A percentile compares a stretch with the other conserved stretches of the same genome.
These are phyloP conservation scores for Sinapis alba DNA, from an alignment of 441 rosid genomes.

Conservation along the genomic window DNA sequence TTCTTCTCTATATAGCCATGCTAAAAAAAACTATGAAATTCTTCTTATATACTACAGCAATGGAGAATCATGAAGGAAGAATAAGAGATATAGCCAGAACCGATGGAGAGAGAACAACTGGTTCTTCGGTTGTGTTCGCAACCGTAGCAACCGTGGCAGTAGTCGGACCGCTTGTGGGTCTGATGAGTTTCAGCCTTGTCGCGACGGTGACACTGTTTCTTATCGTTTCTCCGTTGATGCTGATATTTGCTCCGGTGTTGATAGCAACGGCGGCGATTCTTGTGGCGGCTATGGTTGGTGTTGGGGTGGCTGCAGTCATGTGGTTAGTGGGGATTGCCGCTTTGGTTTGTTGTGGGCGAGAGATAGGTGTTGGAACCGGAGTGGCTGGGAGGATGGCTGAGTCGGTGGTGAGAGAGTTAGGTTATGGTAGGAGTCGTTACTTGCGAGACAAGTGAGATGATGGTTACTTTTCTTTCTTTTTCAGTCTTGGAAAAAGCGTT, in stretches of 20 bases:
- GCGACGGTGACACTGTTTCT: constrained; percentile 37
- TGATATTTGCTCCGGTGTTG: constrained; percentile 43
- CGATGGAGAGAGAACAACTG: neutral
- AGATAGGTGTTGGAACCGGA: constrained; percentile 31
- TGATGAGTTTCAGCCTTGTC: constrained; percentile 42
- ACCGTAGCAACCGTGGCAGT: constrained; percentile 31
- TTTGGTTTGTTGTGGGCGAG: constrained; percentile 33
- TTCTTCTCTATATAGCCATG: constrained; percentile 6
- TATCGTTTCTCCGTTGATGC: constrained; percentile 37
- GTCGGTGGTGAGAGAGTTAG: constrained; percentile 21
- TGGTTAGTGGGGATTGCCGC: constrained; percentile 37
- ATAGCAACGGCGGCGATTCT: constrained; percentile 20
- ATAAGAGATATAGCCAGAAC: constrained; percentile 18
- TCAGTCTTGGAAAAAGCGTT: neutral
- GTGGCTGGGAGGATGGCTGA: constrained; percentile 28
- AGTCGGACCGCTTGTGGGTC: constrained; percentile 37
- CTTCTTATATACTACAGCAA: neutral
- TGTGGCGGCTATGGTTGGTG: constrained; percentile 35
- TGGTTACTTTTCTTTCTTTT: constrained; percentile 8
- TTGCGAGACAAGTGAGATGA: constrained; percentile 22
- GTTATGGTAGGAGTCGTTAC: constrained; percentile 17
- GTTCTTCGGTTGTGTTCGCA: constrained; percentile 18
- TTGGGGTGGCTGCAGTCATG: constrained; percentile 37
- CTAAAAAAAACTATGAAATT: neutral
- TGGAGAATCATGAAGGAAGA: constrained; percentile 31